A percentile compares a stretch with the other conserved stretches of the same genome.
Evolutionary conservation across 305 asterid species (phyloP).

Genomic region (Solanum aculeatissimum): DNA sequence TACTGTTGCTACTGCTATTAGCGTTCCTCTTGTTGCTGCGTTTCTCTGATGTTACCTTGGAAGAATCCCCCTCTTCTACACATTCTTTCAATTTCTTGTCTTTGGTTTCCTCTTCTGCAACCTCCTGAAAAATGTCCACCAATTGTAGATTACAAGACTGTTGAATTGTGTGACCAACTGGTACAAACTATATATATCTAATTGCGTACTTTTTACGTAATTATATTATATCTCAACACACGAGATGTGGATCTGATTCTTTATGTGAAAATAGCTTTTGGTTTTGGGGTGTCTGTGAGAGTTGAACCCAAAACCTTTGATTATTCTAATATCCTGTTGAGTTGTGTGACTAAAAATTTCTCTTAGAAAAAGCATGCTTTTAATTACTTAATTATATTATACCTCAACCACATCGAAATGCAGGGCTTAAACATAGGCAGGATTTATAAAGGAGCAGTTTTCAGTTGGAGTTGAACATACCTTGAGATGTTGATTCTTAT

Average conservation of each 20-base stretch:
- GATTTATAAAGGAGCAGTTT: background rate
- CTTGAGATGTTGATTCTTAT: constrained; percentile 30
- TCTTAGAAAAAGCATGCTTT: background rate
- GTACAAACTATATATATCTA: background rate
- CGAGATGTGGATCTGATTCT: background rate
- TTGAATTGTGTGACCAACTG: background rate
- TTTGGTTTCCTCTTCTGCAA: constrained; percentile 24
- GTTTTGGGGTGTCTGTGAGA: background rate
- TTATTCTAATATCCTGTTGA: background rate
- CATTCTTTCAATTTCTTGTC: constrained; percentile 18
- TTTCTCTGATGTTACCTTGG: constrained; percentile 9
- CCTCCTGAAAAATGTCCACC: constrained; percentile 13
- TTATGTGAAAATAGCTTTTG: background rate
- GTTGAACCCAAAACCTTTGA: background rate
- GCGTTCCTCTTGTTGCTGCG: constrained; percentile 6
- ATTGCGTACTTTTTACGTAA: background rate
- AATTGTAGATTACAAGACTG: background rate
- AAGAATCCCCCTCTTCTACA: constrained; percentile 6
- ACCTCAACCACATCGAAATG: background rate
- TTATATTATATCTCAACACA: background rate
- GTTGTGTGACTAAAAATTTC: background rate
- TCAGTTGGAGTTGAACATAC: constrained; percentile 5
- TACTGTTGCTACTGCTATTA: constrained; percentile 14
- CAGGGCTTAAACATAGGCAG: background rate
- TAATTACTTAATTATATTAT: background rate